Conservation (phyloP, 2,329 filamentous ascomycete species). For the Chrysoporthe austroafricana region DNA sequence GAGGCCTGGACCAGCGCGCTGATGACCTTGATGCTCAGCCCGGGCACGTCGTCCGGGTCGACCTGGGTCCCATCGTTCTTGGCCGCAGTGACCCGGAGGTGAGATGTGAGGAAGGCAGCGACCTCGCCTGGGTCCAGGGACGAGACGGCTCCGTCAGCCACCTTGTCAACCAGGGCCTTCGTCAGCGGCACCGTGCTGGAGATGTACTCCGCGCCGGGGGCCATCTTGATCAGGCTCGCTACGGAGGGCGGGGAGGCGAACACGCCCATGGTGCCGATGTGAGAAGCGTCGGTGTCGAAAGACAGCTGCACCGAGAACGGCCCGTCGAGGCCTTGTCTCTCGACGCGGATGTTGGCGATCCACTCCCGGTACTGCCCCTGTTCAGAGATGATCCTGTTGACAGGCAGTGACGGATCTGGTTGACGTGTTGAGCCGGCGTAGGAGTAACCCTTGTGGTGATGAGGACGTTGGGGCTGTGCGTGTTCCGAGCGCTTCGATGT, state of each 20-base stretch:
- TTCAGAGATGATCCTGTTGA: slow-evolving; percentile 41
- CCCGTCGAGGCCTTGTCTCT: slow-evolving; percentile 61
- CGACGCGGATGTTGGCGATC: slow-evolving; percentile 67
- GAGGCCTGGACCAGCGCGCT: slow-evolving; percentile 44
- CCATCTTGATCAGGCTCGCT: slow-evolving; percentile 36
- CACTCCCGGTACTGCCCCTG: slow-evolving; percentile 62
- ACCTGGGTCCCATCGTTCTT: slow-evolving; percentile 37
- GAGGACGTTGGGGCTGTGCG: neutral
- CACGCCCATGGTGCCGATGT: slow-evolving; percentile 64
- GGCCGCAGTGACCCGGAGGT: slow-evolving; percentile 42
- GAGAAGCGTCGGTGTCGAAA: slow-evolving; percentile 55
- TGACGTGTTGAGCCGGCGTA: neutral
- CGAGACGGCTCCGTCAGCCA: slow-evolving; percentile 42
- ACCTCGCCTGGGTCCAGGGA: slow-evolving; percentile 43
- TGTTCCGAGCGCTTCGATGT: slow-evolving; percentile 20
- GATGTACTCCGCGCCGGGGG: slow-evolving; percentile 42
- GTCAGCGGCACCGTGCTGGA: slow-evolving; percentile 58
- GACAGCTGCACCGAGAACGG: slow-evolving; percentile 73
- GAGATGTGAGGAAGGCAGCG: slow-evolving; percentile 46
- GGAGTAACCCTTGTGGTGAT: slow-evolving; percentile 7
- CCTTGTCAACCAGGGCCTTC: slow-evolving; percentile 49
- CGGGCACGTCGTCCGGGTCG: slow-evolving; percentile 36
- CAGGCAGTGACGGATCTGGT: slow-evolving; percentile 30
- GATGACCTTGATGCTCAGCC: slow-evolving; percentile 42
- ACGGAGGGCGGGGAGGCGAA: slow-evolving; percentile 45